These are phyloP conservation scores for Fraxinus pennsylvanica DNA, from an alignment of 257 asterid genomes.

Conservation along the genomic window DNA sequence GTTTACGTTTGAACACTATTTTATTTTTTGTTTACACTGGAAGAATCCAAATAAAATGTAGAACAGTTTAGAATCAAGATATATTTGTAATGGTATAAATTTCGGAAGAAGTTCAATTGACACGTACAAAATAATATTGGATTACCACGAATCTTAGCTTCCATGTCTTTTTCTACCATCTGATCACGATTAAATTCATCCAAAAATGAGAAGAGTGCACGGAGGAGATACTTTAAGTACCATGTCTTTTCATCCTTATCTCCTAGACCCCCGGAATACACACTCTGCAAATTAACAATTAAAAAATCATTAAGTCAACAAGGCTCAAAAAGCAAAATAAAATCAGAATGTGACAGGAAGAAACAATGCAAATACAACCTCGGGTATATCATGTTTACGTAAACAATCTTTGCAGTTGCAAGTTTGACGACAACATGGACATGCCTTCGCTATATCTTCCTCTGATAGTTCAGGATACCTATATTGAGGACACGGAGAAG, in stretches of 20 bases:
- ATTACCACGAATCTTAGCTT: slow-evolving; percentile 57
- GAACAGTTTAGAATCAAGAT: background rate
- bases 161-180: slow-evolving; percentile 43
- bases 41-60: background rate
- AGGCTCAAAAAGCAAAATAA: slow-evolving; percentile 1
- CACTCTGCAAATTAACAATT: slow-evolving; percentile 37
- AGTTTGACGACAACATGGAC: slow-evolving; percentile 57
- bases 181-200: slow-evolving; percentile 42
- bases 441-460: slow-evolving; percentile 40
- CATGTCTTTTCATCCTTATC: slow-evolving; percentile 22
- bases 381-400: slow-evolving; percentile 24
- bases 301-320: slow-evolving; percentile 9
- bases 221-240: slow-evolving; percentile 35
- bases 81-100: background rate
- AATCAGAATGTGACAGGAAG: slow-evolving; percentile 11
- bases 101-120: slow-evolving; percentile 2
- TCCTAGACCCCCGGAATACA: slow-evolving; percentile 40
- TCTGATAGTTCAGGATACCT: slow-evolving; percentile 63
- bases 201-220: slow-evolving; percentile 42
- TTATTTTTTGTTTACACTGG: background rate
- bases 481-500: slow-evolving; percentile 17
- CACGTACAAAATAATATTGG: background rate
- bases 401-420: slow-evolving; percentile 73
- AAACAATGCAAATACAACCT: slow-evolving; percentile 33
- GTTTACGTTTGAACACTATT: background rate